These are phyloP conservation scores for Galerina sulciceps DNA, from an alignment of 768 basidiomycete genomes.

Conservation along the genomic window DNA sequence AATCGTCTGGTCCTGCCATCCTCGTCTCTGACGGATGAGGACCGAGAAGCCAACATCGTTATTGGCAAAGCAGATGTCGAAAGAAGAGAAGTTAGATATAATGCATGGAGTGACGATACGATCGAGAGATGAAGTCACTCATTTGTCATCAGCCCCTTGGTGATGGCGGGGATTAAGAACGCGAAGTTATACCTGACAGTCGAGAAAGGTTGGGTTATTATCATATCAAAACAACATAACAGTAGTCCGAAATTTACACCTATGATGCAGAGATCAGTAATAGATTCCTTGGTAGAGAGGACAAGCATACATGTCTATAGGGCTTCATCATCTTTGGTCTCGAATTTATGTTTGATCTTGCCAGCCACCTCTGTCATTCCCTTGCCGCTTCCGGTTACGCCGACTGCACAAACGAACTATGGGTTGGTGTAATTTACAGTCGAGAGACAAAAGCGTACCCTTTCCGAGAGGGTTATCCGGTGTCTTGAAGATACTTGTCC, in stretches of 20 bases:
- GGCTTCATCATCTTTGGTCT: constrained; percentile 48
- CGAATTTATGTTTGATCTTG: constrained; percentile 79
- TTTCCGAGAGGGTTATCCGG: constrained; percentile 88
- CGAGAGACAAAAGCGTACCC: constrained; percentile 49
- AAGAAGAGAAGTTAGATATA: constrained; percentile 21
- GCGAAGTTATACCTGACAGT: constrained; percentile 19
- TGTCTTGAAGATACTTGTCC: constrained; percentile 93
- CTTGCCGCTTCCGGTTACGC: constrained; percentile 90
- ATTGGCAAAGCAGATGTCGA: constrained; percentile 8
- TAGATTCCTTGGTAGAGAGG: not conserved
- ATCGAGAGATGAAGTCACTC: constrained; percentile 22
- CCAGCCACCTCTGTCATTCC: constrained; percentile 82
- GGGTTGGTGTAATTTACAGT: constrained; percentile 15
- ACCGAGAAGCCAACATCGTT: constrained; percentile 1
- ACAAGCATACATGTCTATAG: constrained; percentile 28
- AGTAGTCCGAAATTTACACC: constrained; percentile 24
- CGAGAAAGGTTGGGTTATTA: constrained; percentile 19
- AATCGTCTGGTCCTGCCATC: not conserved
- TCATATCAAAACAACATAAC: constrained; percentile 19
- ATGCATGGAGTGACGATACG: constrained; percentile 9
- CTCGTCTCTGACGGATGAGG: not conserved
- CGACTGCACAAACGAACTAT: constrained; percentile 52
- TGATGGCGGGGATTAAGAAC: constrained; percentile 5
- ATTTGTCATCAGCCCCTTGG: constrained; percentile 15
- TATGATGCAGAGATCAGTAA: not conserved